Evolutionary conservation across 2,329 filamentous ascomycete species (phyloP).

Genomic region (Diaporthe capsici): DNA sequence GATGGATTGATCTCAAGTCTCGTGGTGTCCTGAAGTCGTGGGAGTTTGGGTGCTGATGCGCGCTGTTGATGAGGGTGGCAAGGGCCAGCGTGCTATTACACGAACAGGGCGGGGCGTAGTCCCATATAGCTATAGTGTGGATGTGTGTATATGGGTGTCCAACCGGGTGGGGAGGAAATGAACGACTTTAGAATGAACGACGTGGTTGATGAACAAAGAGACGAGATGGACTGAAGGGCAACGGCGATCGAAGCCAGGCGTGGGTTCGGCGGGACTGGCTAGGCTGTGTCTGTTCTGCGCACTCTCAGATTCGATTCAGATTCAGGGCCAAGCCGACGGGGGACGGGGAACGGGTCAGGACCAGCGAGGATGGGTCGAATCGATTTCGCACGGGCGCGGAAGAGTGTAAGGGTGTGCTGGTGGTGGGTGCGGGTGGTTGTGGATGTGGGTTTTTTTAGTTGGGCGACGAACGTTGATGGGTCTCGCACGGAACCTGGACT

Average conservation of each 20-base stretch:
- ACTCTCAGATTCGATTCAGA: constrained; percentile 33
- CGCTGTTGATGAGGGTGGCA: constrained; percentile 8
- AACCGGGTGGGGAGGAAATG: constrained; percentile 27
- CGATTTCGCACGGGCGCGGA: constrained; percentile 33
- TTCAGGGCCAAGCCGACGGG: constrained; percentile 34
- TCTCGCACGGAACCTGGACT: constrained; percentile 33
- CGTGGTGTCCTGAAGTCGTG: background rate
- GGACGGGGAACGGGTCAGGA: constrained; percentile 32
- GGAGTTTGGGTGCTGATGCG: background rate
- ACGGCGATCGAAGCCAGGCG: constrained; percentile 33
- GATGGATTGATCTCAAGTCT: constrained; percentile 11
- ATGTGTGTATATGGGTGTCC: constrained; percentile 5
- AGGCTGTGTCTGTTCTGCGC: constrained; percentile 26
- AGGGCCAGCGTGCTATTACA: constrained; percentile 29
- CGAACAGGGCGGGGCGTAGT: constrained; percentile 24
- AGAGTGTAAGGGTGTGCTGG: constrained; percentile 16
- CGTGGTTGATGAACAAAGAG: constrained; percentile 32
- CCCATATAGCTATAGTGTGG: constrained; percentile 16
- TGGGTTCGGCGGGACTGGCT: constrained; percentile 35
- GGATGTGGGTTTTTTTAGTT: constrained; percentile 32
- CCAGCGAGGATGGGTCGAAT: constrained; percentile 31
- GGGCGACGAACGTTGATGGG: constrained; percentile 34
- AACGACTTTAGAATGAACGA: constrained; percentile 38
- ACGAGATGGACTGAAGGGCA: constrained; percentile 28
- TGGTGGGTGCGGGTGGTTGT: constrained; percentile 32